Percentiles rank a stretch among this genome's conserved stretches.
Evolutionary conservation across 192 early-diverging fungal species (phyloP).

Genomic region (Backusella australiensis): DNA sequence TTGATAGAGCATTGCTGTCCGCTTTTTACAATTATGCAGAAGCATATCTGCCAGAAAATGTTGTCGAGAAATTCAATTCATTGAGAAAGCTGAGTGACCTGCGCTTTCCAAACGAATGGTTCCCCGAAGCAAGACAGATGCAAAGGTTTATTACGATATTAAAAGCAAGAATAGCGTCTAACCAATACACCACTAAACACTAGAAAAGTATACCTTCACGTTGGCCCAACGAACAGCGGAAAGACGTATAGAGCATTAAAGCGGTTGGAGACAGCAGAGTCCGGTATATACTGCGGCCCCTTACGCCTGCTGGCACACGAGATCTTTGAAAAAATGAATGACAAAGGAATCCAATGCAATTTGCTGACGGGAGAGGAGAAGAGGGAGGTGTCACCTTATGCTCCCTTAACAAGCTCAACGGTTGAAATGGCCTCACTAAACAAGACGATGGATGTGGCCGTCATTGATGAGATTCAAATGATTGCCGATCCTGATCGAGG

Average conservation of each 20-base stretch:
- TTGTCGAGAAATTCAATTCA: slow-evolving; percentile 40
- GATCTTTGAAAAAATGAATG: slow-evolving; percentile 83
- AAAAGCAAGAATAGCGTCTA: neutral
- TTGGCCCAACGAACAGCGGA: slow-evolving; percentile 97
- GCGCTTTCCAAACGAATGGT: slow-evolving; percentile 80
- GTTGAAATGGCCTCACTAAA: slow-evolving; percentile 84
- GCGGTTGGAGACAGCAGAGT: slow-evolving; percentile 56
- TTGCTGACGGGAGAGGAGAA: slow-evolving; percentile 93
- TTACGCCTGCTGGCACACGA: slow-evolving; percentile 92
- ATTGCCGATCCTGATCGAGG: slow-evolving; percentile 81
- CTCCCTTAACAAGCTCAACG: slow-evolving; percentile 69
- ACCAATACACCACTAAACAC: neutral
- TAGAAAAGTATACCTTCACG: slow-evolving; percentile 86
- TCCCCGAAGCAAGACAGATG: slow-evolving; percentile 66
- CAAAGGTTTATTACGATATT: slow-evolving; percentile 50
- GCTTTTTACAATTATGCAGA: slow-evolving; percentile 43
- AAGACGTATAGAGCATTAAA: slow-evolving; percentile 90
- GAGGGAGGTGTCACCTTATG: slow-evolving; percentile 44
- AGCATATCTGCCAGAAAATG: slow-evolving; percentile 35
- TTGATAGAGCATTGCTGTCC: neutral
- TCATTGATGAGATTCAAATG: slow-evolving; percentile 99
- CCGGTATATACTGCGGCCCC: slow-evolving; percentile 88
- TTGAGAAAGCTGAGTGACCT: slow-evolving; percentile 70
- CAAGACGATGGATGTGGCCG: slow-evolving; percentile 70
- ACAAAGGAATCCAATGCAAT: slow-evolving; percentile 71